Percentiles rank a stretch among this genome's conserved stretches.
Evolutionary conservation across 768 basidiomycete genomes (phyloP).

Genomic region (Hericium rajendrae): DNA sequence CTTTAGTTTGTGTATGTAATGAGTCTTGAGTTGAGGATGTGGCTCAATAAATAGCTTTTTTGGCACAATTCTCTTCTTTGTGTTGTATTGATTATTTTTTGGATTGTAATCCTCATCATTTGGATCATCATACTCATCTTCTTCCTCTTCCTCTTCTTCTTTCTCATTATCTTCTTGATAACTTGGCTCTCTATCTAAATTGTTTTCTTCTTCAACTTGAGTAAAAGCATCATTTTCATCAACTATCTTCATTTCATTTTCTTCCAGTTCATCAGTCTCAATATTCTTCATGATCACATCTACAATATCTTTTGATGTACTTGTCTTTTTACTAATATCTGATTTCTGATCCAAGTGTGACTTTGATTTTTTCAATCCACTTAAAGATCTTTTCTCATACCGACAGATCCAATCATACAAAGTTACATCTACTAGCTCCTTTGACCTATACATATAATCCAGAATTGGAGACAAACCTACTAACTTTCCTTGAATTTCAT

Average conservation of each 20-base stretch:
- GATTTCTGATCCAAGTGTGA: neutral
- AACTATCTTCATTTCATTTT: neutral
- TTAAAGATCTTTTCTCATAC: neutral
- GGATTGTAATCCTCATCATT: neutral
- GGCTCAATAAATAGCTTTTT: conserved; percentile 6
- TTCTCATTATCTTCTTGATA: neutral
- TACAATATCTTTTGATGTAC: no score
- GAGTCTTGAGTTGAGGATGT: conserved; percentile 20
- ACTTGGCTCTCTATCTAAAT: no score
- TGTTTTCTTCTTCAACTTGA: no score
- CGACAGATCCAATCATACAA: conserved; percentile 21
- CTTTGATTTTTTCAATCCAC: neutral
- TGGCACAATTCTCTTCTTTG: neutral
- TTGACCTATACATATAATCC: conserved; percentile 25
- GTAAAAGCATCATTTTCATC: neutral
- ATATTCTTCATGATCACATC: no score
- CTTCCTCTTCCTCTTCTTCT: neutral
- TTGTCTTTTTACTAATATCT: no score
- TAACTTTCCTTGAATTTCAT: conserved; percentile 12
- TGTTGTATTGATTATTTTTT: neutral
- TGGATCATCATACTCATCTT: neutral
- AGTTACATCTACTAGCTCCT: conserved; percentile 9
- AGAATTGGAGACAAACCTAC: conserved; percentile 17
- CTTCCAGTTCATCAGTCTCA: no score
- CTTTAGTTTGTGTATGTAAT: conserved; percentile 9